phyloP scores from a whole-genome alignment of 805 yeast genomes.

The Aciculoconidium aculeatum region DNA sequence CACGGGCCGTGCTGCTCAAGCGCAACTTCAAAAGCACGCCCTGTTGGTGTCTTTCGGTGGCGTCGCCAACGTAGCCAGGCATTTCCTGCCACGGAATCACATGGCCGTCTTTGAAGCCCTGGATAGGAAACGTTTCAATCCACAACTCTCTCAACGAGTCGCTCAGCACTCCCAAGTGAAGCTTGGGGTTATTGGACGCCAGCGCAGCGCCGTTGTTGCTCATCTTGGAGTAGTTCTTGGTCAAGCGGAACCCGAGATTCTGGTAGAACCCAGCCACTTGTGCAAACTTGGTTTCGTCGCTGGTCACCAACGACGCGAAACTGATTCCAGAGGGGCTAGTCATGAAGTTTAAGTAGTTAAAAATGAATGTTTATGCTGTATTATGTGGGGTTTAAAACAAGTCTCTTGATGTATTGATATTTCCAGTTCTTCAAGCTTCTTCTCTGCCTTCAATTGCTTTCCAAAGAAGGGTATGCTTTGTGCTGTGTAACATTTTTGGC shows the following conservation, averaged over 20 bases:
- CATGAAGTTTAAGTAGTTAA: too few relatives aligned
- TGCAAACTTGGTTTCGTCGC: conserved; percentile 40
- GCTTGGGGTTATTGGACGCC: conserved; percentile 21
- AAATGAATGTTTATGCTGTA: too few relatives aligned
- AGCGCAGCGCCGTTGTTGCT: conserved; percentile 26
- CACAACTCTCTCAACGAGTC: conserved; percentile 68
- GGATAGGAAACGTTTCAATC: conserved; percentile 63
- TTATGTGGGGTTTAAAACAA: too few relatives aligned
- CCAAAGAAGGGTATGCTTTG: too few relatives aligned
- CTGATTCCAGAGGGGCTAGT: conserved; percentile 10
- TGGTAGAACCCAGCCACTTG: conserved; percentile 52
- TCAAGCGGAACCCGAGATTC: conserved; percentile 53
- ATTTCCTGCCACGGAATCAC: conserved; percentile 38
- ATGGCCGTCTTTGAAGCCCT: conserved; percentile 24
- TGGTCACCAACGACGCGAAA: conserved; percentile 57
- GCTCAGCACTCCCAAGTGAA: conserved; percentile 49
- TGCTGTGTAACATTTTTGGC: too few relatives aligned
- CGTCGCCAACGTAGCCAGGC: conserved; percentile 33
- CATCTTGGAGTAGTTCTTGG: conserved; percentile 55
- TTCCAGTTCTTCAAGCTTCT: too few relatives aligned
- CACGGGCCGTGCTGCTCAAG: conserved; percentile 15
- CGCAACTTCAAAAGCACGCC: conserved; percentile 33
- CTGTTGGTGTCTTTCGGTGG: conserved; percentile 19
- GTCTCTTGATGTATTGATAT: too few relatives aligned
- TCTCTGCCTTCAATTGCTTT: too few relatives aligned